Base-by-base conservation (phyloP, 1,284 basidiomycete genomes). In the Trichosporon coremiiforme region DNA sequence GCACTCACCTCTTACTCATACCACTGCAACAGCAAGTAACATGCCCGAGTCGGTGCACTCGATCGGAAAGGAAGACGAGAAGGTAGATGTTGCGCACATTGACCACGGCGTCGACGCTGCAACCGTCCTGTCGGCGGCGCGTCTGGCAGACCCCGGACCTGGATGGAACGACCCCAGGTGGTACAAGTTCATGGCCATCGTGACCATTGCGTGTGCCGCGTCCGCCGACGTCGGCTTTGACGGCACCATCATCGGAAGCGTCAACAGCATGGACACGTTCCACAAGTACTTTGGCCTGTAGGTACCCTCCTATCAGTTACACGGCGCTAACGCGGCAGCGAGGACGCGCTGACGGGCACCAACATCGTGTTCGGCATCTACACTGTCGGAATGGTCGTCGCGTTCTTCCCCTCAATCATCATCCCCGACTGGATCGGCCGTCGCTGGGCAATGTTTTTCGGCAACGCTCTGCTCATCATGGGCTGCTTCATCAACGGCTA, bases 371-470 rank as follows among this genome's bases (percentile, higher is more conserved):
- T 75, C 62, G 75, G 71, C 17, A 73, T 86, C 72, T 87, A 87
- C 76, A 85, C 85, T n/a, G 72, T 88, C 78, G 78, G 75, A 15
- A 63, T 57, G 0, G 74, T 75, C 25, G 68, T 73, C 66, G 86
- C 85, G 62, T 86, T 85, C 69, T 75, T 76, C 53, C 66, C 65
- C 15, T 64, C 67, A 47, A 66, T 66, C 10, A 85, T 85, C 74
- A 75, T 88, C n/a, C 86, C 87, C 4, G 87, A 88, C 77, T 82
- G 77, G 69, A 85, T 87, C 72, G 87, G 88, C 1, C 85, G 87
- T 62, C 84, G 87, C 22, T 85, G 85, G 75, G 84, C 85, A 3
- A 88, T 88, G 87, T 86, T 86, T 73, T 79, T 85, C 64, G 87
- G 85, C 12, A 87, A 87, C 71, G 66, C 81, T 4, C 75, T 87